A percentile compares a stretch with the other conserved stretches of the same genome.
Evolutionary conservation across 1,284 basidiomycete species (phyloP).

Genomic region (Microbotryum silenes-acaulis): DNA sequence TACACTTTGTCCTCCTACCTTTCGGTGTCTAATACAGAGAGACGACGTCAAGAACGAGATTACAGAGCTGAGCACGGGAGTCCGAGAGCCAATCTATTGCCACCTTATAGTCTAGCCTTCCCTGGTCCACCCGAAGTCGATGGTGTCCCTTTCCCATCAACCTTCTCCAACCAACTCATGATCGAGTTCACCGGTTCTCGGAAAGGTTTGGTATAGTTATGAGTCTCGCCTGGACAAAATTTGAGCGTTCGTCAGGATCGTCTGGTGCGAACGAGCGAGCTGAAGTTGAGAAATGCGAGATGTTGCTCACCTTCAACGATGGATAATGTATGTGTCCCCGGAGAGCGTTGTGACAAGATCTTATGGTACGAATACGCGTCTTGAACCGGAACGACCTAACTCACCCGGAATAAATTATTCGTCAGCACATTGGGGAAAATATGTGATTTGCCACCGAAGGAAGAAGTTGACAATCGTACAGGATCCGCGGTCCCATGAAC

Average conservation of each 20-base stretch:
- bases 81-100: too few species aligned
- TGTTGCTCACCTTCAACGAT: not conserved
- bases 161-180: not conserved
- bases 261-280: too few species aligned
- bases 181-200: not conserved
- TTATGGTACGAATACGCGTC: constrained; percentile 3
- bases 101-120: too few species aligned
- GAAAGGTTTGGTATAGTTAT: constrained; percentile 1
- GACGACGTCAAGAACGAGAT: too few species aligned
- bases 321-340: not conserved
- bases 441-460: too few species aligned
- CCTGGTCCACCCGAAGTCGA: too few species aligned
- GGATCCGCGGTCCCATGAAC: constrained; percentile 4
- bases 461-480: too few species aligned
- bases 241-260: not conserved
- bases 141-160: not conserved
- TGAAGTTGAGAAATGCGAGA: not conserved
- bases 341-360: not conserved
- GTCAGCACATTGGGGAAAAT: too few species aligned
- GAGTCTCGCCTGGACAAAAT: not conserved
- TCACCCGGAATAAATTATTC: too few species aligned
- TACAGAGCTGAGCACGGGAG: too few species aligned
- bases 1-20: not conserved
- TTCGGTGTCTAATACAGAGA: not conserved
- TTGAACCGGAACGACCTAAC: not conserved